Evolutionary conservation across 768 basidiomycete species (phyloP).

Genomic region (Trametes meyenii): DNA sequence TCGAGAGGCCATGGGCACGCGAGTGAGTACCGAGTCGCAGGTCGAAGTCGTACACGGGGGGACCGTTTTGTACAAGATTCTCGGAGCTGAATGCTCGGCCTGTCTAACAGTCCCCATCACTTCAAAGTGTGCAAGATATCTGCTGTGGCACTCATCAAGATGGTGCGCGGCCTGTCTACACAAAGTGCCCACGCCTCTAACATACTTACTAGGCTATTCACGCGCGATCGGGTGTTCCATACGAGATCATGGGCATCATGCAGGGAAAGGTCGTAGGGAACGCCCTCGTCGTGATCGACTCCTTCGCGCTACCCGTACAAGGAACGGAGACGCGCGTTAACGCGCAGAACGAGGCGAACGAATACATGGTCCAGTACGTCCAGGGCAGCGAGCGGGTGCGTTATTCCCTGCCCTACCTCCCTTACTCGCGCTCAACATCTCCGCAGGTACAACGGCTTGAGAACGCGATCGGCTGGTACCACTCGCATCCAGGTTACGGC

Average conservation of each 20-base stretch:
- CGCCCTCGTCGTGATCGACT: slow-evolving; percentile 87
- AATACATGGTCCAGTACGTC: slow-evolving; percentile 97
- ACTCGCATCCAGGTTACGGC: slow-evolving; percentile 98
- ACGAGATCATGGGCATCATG: slow-evolving; percentile 99
- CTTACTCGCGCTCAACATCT: not conserved
- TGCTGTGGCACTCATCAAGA: slow-evolving; percentile 93
- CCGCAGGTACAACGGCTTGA: slow-evolving; percentile 79
- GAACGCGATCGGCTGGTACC: slow-evolving; percentile 96
- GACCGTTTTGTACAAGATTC: not conserved
- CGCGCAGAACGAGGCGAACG: slow-evolving; percentile 92
- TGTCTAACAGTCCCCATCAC: slow-evolving; percentile 61
- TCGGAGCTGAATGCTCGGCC: not conserved
- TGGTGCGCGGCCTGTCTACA: slow-evolving; percentile 48
- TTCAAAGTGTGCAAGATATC: slow-evolving; percentile 94
- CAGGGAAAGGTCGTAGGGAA: slow-evolving; percentile 90
- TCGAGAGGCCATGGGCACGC: slow-evolving; percentile 79
- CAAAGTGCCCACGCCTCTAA: not conserved
- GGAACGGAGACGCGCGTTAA: slow-evolving; percentile 99
- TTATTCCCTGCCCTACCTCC: not conserved
- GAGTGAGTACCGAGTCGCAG: slow-evolving; percentile 58
- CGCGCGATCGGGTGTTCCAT: slow-evolving; percentile 93
- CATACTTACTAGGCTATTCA: slow-evolving; percentile 79
- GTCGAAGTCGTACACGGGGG: not conserved
- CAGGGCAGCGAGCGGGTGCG: slow-evolving; percentile 77
- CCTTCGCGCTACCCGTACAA: slow-evolving; percentile 95